These are phyloP conservation scores for Cladosporium colombiae DNA, from an alignment of 2,329 filamentous ascomycete species.

Conservation along the genomic window DNA sequence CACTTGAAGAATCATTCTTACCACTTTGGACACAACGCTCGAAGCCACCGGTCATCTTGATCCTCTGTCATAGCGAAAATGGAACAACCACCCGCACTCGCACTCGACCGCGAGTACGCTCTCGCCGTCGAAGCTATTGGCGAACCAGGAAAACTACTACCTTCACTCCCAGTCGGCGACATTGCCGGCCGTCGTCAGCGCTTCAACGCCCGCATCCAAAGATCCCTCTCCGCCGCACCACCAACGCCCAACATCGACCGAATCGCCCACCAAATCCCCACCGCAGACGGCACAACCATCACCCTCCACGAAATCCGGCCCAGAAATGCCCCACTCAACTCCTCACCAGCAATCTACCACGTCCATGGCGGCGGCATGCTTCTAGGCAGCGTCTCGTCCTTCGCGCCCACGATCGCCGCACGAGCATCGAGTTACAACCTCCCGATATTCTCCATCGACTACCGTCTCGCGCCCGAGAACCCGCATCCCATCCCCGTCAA, in stretches of 20 bases:
- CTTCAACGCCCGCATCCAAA: conserved; percentile 19
- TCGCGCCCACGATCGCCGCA: conserved; percentile 29
- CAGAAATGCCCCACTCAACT: conserved; percentile 13
- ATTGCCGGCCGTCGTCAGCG: conserved; percentile 22
- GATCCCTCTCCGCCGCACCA: conserved; percentile 16
- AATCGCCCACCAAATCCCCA: conserved; percentile 26
- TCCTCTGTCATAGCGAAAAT: not conserved
- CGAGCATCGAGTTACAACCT: conserved; percentile 35
- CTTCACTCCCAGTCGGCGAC: conserved; percentile 22
- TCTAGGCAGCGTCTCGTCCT: conserved; percentile 33
- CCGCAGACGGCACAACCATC: not conserved
- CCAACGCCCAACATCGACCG: conserved; percentile 21
- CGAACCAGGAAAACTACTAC: not conserved
- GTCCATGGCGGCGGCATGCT: conserved; percentile 48
- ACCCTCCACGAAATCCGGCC: conserved; percentile 27
- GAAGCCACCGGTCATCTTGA: not conserved
- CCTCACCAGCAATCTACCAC: conserved; percentile 37
- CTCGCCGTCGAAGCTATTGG: not conserved
- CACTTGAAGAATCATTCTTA: not conserved
- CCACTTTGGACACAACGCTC: not conserved
- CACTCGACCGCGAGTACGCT: conserved; percentile 9
- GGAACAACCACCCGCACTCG: not conserved
- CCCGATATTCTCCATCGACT: conserved; percentile 39
- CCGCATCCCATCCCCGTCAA: conserved; percentile 40
- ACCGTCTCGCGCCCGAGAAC: conserved; percentile 47